Evolutionary conservation across 148 eudicot species (phyloP), one percentile per base, ranked within the genome.

Genomic region (Drosera capensis): DNA sequence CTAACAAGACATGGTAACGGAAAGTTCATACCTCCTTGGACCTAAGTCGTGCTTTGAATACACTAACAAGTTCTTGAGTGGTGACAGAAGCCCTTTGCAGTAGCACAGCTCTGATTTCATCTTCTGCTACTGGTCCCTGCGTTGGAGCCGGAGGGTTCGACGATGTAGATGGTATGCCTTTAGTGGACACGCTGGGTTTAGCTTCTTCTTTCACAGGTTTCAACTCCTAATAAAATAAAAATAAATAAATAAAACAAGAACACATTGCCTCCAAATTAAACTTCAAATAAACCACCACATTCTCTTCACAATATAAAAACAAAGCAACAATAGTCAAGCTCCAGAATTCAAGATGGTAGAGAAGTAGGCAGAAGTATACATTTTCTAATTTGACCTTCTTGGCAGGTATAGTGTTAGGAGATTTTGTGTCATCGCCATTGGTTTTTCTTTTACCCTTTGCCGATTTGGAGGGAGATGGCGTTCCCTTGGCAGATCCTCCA

Each of bases 321-420:
- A 12, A 5, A 37, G 41, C 14, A 37, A 37, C 5, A 37, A 37
- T 8, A 3, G 5, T 15, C 4, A 4, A 8, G 41, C 4, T 11
- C 41, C 14, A 37, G 13, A 13, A 40, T 0, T 3, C 15, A 9
- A 17, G 8, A 47, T 47, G 19, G 8, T 2, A 26, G 8, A 28
- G 24, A n/a, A 25, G 15, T 18, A 52, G 43, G 36, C 48, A 45
- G 24, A 4, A 21, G 38, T 49, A 25, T 67, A 90, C 97, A 71
- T 49, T 78, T 76, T 90, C 95, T 25, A 80, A 66, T 68, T 90
- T 90, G 16, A 70, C 79, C 72, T 90, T 90, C 67, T 88, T 90
- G 14, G 65, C 40, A 54, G 84, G 75, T 34, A 68, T 72, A 46
- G 40, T 62, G 51, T 45, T 71, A 45, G 70, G 54, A 52, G 86